phyloP scores from a whole-genome alignment of 2,329 filamentous ascomycete genomes.

The Fusarium concolor region DNA sequence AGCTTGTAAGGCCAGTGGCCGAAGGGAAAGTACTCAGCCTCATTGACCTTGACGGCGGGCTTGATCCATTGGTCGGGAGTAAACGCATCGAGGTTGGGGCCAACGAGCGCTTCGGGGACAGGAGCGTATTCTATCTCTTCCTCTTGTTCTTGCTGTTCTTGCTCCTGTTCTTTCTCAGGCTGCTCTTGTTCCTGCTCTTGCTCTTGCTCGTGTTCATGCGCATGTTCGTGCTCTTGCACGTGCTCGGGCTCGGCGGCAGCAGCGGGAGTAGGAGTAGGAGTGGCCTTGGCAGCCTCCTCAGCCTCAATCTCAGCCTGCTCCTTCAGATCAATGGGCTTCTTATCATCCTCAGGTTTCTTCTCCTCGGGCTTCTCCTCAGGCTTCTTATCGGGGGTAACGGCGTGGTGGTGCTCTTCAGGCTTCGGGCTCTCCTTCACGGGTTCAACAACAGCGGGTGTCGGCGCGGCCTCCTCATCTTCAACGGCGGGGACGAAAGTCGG shows the following conservation, averaged over 20 bases:
- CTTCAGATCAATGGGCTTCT: not conserved
- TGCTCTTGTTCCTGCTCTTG: not conserved
- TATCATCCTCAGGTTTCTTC: not conserved
- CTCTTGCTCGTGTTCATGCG: not conserved
- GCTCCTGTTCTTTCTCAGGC: not conserved
- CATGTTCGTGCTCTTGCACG: not conserved
- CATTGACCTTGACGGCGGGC: slow-evolving; percentile 40
- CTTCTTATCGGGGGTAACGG: not conserved
- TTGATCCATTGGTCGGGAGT: slow-evolving; percentile 27
- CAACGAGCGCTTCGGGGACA: slow-evolving; percentile 3
- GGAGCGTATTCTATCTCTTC: not conserved
- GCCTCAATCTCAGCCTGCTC: not conserved
- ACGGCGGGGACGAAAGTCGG: slow-evolving; percentile 15
- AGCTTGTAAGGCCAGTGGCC: slow-evolving; percentile 52
- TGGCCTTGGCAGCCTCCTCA: slow-evolving; percentile 1
- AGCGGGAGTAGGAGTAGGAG: not conserved
- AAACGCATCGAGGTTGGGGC: slow-evolving; percentile 13
- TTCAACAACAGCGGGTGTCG: slow-evolving; percentile 7
- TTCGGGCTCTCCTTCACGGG: slow-evolving; percentile 1
- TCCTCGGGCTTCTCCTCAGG: not conserved
- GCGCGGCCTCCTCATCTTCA: slow-evolving; percentile 15
- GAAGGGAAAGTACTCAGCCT: slow-evolving; percentile 46
- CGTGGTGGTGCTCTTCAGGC: not conserved
- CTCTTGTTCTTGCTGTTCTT: not conserved
- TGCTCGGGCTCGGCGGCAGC: not conserved